phyloP scores from a whole-genome alignment of 306 rosid genomes.

The Cucurbita ficifolia region DNA sequence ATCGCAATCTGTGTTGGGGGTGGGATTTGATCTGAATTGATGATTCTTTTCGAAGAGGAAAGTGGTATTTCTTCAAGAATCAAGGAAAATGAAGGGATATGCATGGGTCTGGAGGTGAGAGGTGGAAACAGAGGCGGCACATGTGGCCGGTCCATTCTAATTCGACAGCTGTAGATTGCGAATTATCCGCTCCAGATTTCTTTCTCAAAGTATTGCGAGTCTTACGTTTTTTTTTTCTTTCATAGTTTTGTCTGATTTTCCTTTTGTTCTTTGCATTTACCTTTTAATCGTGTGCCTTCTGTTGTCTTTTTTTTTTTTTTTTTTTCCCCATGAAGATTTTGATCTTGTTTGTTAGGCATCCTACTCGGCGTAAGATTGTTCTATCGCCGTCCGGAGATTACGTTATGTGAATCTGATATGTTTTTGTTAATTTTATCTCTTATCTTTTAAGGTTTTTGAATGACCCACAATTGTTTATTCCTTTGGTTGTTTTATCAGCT shows the following conservation, averaged over 20 bases:
- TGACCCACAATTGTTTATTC: neutral
- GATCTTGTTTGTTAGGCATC: neutral
- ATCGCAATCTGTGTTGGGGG: constrained; percentile 3
- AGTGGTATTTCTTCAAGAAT: constrained; percentile 48
- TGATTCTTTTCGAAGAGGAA: constrained; percentile 62
- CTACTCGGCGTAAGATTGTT: neutral
- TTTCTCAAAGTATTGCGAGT: constrained; percentile 42
- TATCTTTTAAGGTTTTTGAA: neutral
- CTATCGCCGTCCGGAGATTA: neutral
- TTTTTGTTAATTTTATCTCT: neutral
- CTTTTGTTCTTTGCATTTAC: neutral
- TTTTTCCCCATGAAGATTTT: neutral
- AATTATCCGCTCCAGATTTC: constrained; percentile 42
- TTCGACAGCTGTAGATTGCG: constrained; percentile 76
- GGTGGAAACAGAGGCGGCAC: constrained; percentile 85
- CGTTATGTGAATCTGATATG: neutral
- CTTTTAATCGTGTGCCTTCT: neutral
- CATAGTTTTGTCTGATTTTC: neutral
- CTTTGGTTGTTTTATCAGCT: neutral
- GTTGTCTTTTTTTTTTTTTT: neutral
- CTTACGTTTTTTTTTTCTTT: neutral
- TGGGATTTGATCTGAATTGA: constrained; percentile 67
- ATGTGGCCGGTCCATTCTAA: constrained; percentile 91
- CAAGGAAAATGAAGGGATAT: constrained; percentile 75
- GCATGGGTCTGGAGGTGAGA: constrained; percentile 84